These are phyloP conservation scores for Chimonanthus salicifolius DNA, from an alignment of 164 flowering plant species.

Conservation along the genomic window DNA sequence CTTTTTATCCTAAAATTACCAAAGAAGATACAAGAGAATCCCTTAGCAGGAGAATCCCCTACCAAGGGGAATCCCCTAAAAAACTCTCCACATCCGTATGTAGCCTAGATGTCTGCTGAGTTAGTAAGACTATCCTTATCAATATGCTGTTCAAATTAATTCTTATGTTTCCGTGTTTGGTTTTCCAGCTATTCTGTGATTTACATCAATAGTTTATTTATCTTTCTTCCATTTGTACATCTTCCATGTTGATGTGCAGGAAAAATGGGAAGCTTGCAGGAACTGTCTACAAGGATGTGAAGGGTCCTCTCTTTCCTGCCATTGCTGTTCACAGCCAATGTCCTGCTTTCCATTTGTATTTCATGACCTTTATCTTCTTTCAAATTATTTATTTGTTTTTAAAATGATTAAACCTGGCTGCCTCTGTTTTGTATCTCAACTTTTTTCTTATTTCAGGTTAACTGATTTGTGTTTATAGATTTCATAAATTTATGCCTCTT, in stretches of 20 bases:
- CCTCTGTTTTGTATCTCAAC: too few species aligned
- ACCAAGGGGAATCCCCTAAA: too few species aligned
- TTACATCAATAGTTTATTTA: background rate
- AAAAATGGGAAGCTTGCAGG: constrained; percentile 85
- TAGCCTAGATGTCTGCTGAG: constrained; percentile 1
- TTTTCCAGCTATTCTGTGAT: background rate
- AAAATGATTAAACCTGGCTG: too few species aligned
- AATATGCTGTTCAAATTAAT: constrained; percentile 7
- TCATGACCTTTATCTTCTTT: background rate
- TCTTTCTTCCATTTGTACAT: background rate
- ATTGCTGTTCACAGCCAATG: constrained; percentile 96
- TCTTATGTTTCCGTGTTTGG: constrained; percentile 8
- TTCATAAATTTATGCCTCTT: too few species aligned
- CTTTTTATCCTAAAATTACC: too few species aligned
- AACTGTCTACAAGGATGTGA: constrained; percentile 52
- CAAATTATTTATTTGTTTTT: background rate
- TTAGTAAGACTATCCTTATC: background rate
- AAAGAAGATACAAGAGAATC: too few species aligned
- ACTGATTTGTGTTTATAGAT: too few species aligned
- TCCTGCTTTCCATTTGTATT: background rate
- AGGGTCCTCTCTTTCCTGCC: constrained; percentile 80
- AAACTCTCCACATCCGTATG: background rate
- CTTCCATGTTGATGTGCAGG: constrained; percentile 31
- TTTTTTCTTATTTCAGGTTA: too few species aligned
- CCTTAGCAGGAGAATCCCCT: too few species aligned